Percentiles rank a stretch among this genome's conserved stretches.
These are phyloP conservation scores for Ambrosia artemisiifolia DNA, from an alignment of 129 eudicot genomes.

Conservation along the genomic window DNA sequence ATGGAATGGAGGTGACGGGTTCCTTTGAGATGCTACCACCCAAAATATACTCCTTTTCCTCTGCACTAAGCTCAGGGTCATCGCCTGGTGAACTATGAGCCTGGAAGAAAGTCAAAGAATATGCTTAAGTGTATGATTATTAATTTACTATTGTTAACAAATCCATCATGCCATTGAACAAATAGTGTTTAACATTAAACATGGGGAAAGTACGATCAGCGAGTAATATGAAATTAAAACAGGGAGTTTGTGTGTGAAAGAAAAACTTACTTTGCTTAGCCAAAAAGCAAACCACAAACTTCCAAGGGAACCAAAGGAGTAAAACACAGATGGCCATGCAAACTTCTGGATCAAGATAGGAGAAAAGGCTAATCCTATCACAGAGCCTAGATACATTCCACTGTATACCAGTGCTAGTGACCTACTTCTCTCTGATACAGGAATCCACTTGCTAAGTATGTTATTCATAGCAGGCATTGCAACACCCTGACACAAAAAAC, in stretches of 20 bases:
- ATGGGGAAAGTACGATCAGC: background rate
- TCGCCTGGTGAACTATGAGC: conserved; percentile 89
- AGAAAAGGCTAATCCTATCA: conserved; percentile 85
- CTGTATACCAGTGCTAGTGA: conserved; percentile 91
- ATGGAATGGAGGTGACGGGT: conserved; percentile 80
- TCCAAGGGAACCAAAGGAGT: conserved; percentile 96
- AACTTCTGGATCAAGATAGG: conserved; percentile 78
- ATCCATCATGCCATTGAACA: conserved; percentile 1
- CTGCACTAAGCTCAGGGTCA: conserved; percentile 68
- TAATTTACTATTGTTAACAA: background rate
- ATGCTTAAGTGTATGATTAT: too few relatives aligned
- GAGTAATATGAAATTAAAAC: too few relatives aligned
- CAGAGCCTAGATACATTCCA: conserved; percentile 99
- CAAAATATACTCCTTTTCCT: conserved; percentile 64
- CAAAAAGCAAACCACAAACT: conserved; percentile 93
- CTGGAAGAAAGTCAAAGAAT: conserved; percentile 37
- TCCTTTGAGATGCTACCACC: conserved; percentile 63
- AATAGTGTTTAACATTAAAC: background rate
- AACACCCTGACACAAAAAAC: conserved; percentile 68
- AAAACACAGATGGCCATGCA: conserved; percentile 97
- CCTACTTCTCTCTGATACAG: conserved; percentile 98
- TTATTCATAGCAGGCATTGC: conserved; percentile 99
- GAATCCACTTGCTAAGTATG: conserved; percentile 89
- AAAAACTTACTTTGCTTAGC: conserved; percentile 68
- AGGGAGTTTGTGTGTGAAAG: background rate